Evolutionary conservation across 139 green algal species (phyloP), one percentile per base, ranked within the genome.

Genomic region (Micractinium conductrix): DNA sequence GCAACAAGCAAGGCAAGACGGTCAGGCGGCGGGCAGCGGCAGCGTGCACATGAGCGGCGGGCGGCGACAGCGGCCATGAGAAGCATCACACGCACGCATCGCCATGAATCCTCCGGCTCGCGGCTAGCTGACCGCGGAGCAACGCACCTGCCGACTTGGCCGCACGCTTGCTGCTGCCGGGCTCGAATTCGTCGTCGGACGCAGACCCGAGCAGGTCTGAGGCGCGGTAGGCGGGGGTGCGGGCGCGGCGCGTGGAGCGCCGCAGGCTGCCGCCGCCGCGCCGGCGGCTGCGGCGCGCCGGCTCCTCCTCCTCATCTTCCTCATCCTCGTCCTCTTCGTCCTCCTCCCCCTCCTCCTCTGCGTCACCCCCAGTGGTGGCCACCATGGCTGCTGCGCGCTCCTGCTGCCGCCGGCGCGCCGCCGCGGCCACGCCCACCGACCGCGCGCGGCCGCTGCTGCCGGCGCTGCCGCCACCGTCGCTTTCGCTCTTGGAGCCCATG

Each of bases 401-500:
- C 26, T 60, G 71, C 71, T 78, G 71, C 71, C 71, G 71, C 44
- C 73, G 30, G 1, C 44, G 73, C 2, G 73, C 73, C 12, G 73
- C 73, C 8, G 44, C 73, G 14, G 71, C 71, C 22, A 78, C 45
- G 73, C 44, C 73, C 30, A 38, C 74, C 33, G 37, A 24, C 22
- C 30, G n/a, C 43, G 60, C 73, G 65, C 78, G 65, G 28, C 67
- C 73, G 45, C 67, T 78, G 68, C 78, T 78, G 67, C 69, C 53
- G 17, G 63, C 80, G 55, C 38, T 73, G 75, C 75, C 75, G 48
- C 80, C 80, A 35, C 80, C 67, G 38, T 79, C 80, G 28, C 38
- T 50, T 22, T 85, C 80, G 7, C 37, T 67, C 22, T 85, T 73
- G 40, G 80, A 76, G 68, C 78, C 85, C 67, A 89, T 89, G 74